Base-by-base conservation (phyloP, 768 basidiomycete species). In the Multifurca ochricompacta region DNA sequence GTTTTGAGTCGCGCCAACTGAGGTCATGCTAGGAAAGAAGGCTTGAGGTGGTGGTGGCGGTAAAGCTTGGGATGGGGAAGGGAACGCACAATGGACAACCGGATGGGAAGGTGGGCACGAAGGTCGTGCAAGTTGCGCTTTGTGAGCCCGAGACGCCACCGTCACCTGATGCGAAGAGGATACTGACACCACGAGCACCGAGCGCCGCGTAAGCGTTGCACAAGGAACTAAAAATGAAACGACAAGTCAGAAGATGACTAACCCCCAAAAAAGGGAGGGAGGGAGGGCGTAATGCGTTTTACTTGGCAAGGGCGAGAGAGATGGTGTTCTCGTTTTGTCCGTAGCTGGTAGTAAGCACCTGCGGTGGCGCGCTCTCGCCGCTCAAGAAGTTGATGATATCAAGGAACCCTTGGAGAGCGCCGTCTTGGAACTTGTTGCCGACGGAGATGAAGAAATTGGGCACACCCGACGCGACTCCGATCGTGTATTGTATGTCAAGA, bases 1-100 rank as follows among this genome's bases (percentile, higher is more conserved):
- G 27, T 62, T 62, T 5, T 61, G 62, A 7, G 72, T 71, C 1
- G 68, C 68, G 25, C 71, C 70, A 43, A 72, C 69, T 18, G 66
- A 67, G 48, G 70, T 70, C 39, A 71, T 53, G 63, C 67, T 70
- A 4, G 6, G 31, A 36, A 35, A 23, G 25, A 14, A 45, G 43
- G 32, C 32, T 4, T 23, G 56, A 31, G n/a, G n/a, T n/a, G n/a
- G 2, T 19, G 13, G 32, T 13, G 19, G 35, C 3, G 10, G 16
- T 30, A 31, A 11, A 9, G n/a, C 16, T 7, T 6, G 1, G 11
- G 16, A 44, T 21, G 10, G 48, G 11, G 14, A 42, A 9, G 25
- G n/a, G 9, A 48, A 51, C 67, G 40, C 45, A 51, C 49, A 45
- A 64, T 5, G 63, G 64, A 32, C 63, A 64, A 27, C 60, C 55